Evolutionary conservation across 176 grass and related monocot species (phyloP).

Genomic region (Musa beccarii): DNA sequence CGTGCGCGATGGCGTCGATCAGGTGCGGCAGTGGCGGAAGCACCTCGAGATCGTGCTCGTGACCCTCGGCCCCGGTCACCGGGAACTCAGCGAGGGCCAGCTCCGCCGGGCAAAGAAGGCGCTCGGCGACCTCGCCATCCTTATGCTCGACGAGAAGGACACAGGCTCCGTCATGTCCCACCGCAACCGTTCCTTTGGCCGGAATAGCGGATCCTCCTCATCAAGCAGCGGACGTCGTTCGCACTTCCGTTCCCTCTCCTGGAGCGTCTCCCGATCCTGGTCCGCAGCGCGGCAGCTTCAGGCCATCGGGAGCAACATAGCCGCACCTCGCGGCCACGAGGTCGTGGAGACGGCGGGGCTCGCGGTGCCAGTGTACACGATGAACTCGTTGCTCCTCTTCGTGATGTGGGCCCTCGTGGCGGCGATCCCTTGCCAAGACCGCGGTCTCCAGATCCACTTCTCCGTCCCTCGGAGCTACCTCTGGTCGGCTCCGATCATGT

Average conservation of each 20-base stretch:
- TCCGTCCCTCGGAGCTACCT: constrained; percentile 47
- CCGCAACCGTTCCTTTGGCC: constrained; percentile 97
- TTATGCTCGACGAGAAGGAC: constrained; percentile 74
- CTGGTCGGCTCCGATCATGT: constrained; percentile 58
- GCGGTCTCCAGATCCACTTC: constrained; percentile 47
- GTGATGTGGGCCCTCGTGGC: constrained; percentile 73
- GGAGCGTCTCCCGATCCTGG: constrained; percentile 91
- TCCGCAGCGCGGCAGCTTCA: constrained; percentile 87
- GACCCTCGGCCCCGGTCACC: constrained; percentile 26
- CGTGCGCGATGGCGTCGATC: constrained; percentile 61
- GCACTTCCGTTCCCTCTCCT: constrained; percentile 90
- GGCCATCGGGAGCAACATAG: constrained; percentile 50
- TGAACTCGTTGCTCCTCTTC: constrained; percentile 65
- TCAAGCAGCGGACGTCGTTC: constrained; percentile 20
- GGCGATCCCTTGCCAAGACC: constrained; percentile 74
- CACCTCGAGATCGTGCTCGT: constrained; percentile 63
- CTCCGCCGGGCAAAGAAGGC: constrained; percentile 68
- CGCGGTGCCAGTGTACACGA: constrained; percentile 46
- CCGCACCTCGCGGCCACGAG: constrained; percentile 56
- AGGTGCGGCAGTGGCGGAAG: constrained; percentile 69
- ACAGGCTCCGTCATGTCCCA: constrained; percentile 41
- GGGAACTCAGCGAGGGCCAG: constrained; percentile 40
- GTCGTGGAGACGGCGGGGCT: constrained; percentile 33
- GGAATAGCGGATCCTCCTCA: constrained; percentile 30
- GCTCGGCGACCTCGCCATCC: constrained; percentile 58